Conservation (phyloP, 306 rosid species). For the Dryas octopetala region DNA sequence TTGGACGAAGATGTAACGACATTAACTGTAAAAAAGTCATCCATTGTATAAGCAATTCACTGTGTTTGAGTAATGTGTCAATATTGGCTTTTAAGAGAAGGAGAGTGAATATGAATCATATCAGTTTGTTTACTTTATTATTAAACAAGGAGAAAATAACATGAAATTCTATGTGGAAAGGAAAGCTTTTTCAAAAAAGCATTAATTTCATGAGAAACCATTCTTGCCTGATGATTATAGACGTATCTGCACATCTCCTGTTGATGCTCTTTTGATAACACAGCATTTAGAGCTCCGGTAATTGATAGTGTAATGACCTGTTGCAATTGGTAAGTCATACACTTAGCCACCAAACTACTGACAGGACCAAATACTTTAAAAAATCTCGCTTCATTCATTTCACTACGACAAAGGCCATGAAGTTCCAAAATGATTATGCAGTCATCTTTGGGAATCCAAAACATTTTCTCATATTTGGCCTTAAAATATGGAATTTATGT, state of each 20-base stretch:
- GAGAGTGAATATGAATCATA: no score
- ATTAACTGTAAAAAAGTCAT: background rate
- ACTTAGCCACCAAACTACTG: background rate
- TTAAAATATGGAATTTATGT: background rate
- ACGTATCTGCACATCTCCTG: no score
- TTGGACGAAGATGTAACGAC: background rate
- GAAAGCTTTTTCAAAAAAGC: no score
- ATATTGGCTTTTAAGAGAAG: no score
- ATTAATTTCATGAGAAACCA: no score
- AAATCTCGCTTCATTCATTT: background rate
- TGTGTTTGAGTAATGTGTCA: background rate
- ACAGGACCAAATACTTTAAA: background rate
- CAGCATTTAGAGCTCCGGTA: conserved; percentile 41
- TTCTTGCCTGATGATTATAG: no score
- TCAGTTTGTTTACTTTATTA: no score
- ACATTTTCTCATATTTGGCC: background rate
- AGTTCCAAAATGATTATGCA: conserved; percentile 3
- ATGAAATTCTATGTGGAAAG: no score
- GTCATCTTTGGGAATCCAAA: background rate
- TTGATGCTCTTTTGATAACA: no score
- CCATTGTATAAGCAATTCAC: background rate
- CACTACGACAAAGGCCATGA: conserved; percentile 1
- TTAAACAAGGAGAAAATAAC: no score
- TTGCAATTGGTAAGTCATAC: conserved; percentile 8
- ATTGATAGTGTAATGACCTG: conserved; percentile 40